phyloP scores from a whole-genome alignment of 2,329 filamentous ascomycete species.

The Phyllosticta ampelicida region DNA sequence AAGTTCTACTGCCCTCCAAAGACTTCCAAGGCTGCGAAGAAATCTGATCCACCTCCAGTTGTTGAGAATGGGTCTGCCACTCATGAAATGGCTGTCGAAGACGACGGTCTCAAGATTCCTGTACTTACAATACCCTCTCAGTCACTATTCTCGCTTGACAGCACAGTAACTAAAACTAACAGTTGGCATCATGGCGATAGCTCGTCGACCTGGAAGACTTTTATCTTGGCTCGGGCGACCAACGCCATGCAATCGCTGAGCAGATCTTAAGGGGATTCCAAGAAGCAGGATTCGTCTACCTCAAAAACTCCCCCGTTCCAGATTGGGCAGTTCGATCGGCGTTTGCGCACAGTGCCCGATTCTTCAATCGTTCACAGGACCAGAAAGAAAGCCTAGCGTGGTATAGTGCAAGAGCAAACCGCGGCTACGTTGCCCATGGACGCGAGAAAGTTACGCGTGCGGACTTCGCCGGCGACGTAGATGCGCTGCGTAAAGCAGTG shows the following conservation, averaged over 20 bases:
- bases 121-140: constrained; percentile 14
- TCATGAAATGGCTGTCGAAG: constrained; percentile 20
- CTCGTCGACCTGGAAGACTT: constrained; percentile 60
- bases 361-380: constrained; percentile 28
- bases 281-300: constrained; percentile 79
- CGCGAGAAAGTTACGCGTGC: constrained; percentile 31
- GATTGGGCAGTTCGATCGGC: constrained; percentile 46
- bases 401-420: constrained; percentile 37
- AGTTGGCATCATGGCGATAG: constrained; percentile 30
- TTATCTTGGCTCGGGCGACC: constrained; percentile 42
- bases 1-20: not conserved
- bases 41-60: too few species aligned
- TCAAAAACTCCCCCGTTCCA: constrained; percentile 66
- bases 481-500: constrained; percentile 22
- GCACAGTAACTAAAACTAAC: not conserved
- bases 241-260: constrained; percentile 55
- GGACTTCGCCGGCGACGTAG: constrained; percentile 26
- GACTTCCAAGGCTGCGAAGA: too few species aligned
- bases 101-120: constrained; percentile 30
- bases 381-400: constrained; percentile 30
- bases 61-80: too few species aligned
- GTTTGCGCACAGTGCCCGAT: constrained; percentile 41
- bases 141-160: not conserved
- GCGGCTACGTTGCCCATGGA: constrained; percentile 38
- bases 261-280: constrained; percentile 73